These are phyloP conservation scores for Aquanectria penicillioides DNA, from an alignment of 2,329 filamentous ascomycete species.

Conservation along the genomic window DNA sequence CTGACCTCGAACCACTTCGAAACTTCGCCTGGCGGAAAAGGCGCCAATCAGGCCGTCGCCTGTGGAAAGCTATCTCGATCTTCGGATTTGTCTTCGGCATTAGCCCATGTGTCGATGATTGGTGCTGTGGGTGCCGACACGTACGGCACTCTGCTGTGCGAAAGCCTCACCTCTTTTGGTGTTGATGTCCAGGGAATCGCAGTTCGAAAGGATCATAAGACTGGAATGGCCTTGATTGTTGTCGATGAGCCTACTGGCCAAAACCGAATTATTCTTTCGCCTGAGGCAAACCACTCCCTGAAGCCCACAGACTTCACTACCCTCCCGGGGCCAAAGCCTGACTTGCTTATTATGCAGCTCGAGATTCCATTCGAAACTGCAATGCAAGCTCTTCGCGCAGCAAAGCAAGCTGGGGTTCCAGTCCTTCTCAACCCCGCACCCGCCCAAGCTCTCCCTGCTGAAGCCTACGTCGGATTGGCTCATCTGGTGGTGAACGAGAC, in stretches of 20 bases:
- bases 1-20: conserved; percentile 72
- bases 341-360: conserved; percentile 68
- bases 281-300: conserved; percentile 59
- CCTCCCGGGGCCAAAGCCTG: conserved; percentile 53
- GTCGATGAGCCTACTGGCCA: conserved; percentile 65
- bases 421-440: conserved; percentile 79
- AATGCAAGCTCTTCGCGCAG: conserved; percentile 57
- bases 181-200: conserved; percentile 57
- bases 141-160: conserved; percentile 58
- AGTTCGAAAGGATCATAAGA: conserved; percentile 51
- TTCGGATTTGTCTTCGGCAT: conserved; percentile 11
- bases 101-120: conserved; percentile 62
- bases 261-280: conserved; percentile 67
- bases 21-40: conserved; percentile 74
- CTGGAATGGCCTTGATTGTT: conserved; percentile 67
- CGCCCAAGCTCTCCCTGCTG: conserved; percentile 67
- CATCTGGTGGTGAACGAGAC: conserved; percentile 81
- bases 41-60: conserved; percentile 79
- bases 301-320: conserved; percentile 8
- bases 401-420: conserved; percentile 52
- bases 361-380: conserved; percentile 67
- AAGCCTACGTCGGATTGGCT: conserved; percentile 66
- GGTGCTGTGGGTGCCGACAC: conserved; percentile 66
- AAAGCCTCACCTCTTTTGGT: conserved; percentile 56
- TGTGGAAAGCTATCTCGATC: conserved; percentile 67